phyloP scores from a whole-genome alignment of 805 yeast species.

The Wickerhamomyces canadensis region DNA sequence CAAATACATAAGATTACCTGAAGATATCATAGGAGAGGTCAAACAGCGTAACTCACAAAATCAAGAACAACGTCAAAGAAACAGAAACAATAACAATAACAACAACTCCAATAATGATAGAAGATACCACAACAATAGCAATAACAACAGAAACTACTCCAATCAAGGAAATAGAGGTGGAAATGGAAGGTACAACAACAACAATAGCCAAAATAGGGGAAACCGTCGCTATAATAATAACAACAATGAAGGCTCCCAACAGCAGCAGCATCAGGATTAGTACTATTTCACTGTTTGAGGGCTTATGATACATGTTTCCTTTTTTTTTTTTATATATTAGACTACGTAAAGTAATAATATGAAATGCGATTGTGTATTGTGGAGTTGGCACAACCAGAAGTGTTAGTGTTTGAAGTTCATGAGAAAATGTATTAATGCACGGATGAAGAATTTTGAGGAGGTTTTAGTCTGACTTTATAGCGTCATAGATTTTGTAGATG shows the following conservation, averaged over 20 bases:
- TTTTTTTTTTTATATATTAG: neutral
- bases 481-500: conserved; percentile 54
- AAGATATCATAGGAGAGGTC: conserved; percentile 69
- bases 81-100: conserved; percentile 39
- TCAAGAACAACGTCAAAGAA: conserved; percentile 39
- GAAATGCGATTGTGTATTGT: too few relatives aligned
- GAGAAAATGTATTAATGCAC: too few relatives aligned
- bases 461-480: conserved; percentile 47
- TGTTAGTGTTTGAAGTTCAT: too few relatives aligned
- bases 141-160: conserved; percentile 29
- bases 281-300: neutral
- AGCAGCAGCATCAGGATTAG: conserved; percentile 3
- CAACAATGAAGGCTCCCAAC: conserved; percentile 6
- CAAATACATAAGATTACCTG: conserved; percentile 70
- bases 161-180: conserved; percentile 23
- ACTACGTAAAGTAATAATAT: neutral
- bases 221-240: conserved; percentile 4
- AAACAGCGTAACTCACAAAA: conserved; percentile 55
- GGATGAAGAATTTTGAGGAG: too few relatives aligned
- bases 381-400: too few relatives aligned
- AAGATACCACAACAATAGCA: conserved; percentile 25
- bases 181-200: conserved; percentile 10
- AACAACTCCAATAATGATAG: conserved; percentile 27
- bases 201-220: conserved; percentile 16
- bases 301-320: too few relatives aligned